Evolutionary conservation across 208 protist species (phyloP).

Genomic region (Leishmania arabica): DNA sequence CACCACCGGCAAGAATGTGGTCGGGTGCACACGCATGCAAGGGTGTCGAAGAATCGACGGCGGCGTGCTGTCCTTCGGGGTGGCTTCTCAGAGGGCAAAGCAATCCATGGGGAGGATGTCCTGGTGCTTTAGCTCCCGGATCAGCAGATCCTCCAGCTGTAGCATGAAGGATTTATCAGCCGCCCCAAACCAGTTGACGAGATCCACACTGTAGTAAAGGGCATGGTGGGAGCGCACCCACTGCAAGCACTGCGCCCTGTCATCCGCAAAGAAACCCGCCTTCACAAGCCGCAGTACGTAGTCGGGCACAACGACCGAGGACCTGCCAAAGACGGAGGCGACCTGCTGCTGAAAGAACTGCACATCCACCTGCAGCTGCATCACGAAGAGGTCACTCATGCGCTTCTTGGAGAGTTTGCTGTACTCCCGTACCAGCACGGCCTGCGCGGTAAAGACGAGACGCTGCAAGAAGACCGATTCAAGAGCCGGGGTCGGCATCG

Average conservation of each 20-base stretch:
- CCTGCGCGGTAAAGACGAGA: slow-evolving; percentile 75
- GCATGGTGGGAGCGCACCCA: slow-evolving; percentile 70
- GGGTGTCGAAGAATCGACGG: neutral
- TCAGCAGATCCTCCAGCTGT: slow-evolving; percentile 69
- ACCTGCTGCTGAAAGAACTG: slow-evolving; percentile 83
- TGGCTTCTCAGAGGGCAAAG: slow-evolving; percentile 35
- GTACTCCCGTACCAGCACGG: slow-evolving; percentile 72
- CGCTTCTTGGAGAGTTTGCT: slow-evolving; percentile 72
- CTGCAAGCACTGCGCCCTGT: slow-evolving; percentile 43
- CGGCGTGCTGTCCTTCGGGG: neutral
- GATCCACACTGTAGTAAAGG: slow-evolving; percentile 56
- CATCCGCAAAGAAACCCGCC: slow-evolving; percentile 72
- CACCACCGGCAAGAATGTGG: neutral
- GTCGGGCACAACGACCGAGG: slow-evolving; percentile 58
- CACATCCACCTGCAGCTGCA: slow-evolving; percentile 85
- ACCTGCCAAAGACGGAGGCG: slow-evolving; percentile 47
- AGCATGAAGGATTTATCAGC: slow-evolving; percentile 58
- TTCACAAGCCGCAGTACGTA: slow-evolving; percentile 71
- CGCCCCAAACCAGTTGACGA: slow-evolving; percentile 66
- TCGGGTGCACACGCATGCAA: neutral
- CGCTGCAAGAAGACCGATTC: slow-evolving; percentile 68
- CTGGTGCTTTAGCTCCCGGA: slow-evolving; percentile 53
- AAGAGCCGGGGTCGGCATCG: slow-evolving; percentile 68
- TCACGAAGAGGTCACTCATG: slow-evolving; percentile 68
- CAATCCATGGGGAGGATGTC: slow-evolving; percentile 65